Evolutionary conservation across 768 basidiomycete genomes (phyloP), one percentile per base, ranked within the genome.

Genomic region (Tulasnella calospora): DNA sequence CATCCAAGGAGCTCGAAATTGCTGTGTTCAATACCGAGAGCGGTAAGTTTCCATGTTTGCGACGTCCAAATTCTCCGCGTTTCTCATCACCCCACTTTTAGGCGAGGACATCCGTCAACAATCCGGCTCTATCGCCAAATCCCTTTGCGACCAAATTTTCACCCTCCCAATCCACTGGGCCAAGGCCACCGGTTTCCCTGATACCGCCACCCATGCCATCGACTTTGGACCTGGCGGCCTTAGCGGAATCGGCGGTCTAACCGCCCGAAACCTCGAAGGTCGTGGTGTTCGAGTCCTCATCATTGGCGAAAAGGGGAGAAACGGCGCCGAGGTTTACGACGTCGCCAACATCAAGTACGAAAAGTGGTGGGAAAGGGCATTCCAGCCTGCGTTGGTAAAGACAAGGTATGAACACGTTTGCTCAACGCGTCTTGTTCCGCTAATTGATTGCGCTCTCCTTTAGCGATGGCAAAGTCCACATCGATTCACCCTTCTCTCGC

Each of bases 211-310:
- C 5, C 98, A 99, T 84, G 92, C 94, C 3, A 86, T 99, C 80
- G 98, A 99, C 85, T 99, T 99, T 82, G 98, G 98, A 75, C 95
- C 98, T 1, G 97, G 98, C 79, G 96, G 97, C 19, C 83, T 94
- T 77, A 94, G 92, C 82, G 97, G 98, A 17, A 96, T 98, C 81
- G 97, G 97, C 57, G 91, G 92, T 75, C 88, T 98, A 77, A 96
- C 96, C 61, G 91, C 92, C 5, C 90, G 92, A 81, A 96, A 96
- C 85, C 87, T 96, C 69, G 95, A 98, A 81, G 98, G 98, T 19
- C 92, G 94, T 38, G 98, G 98, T 76, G 90, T 99, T 40, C 91
- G 95, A 71, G 91, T 96, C 72, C 89, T 99, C 80, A 90, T 97
- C 80, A 89, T 92, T 27, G 95, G 96, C n/a, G 94, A 97, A 84